Conservation (phyloP, 768 basidiomycete genomes). For the Lactarius pseudohatsudake region DNA sequence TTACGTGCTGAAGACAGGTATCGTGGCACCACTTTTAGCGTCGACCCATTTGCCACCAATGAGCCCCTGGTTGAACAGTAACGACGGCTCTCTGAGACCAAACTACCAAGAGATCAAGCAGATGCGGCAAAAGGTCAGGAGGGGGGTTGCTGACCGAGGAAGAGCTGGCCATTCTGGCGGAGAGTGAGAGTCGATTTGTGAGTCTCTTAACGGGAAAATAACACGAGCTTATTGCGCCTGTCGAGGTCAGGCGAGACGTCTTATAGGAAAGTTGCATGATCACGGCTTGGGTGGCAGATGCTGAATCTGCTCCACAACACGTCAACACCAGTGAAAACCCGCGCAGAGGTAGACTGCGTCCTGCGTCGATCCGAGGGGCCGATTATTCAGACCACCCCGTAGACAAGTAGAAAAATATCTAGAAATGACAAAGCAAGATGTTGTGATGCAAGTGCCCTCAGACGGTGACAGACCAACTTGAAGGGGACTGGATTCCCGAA, state of each 20-base stretch:
- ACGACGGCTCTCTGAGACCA: constrained; percentile 65
- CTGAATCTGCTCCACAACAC: background rate
- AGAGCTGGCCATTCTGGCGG: constrained; percentile 18
- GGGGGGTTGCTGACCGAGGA: constrained; percentile 9
- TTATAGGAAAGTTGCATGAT: constrained; percentile 17
- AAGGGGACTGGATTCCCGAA: no score
- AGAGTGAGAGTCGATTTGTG: background rate
- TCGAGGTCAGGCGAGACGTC: background rate
- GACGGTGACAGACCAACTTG: no score
- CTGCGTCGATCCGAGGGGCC: no score
- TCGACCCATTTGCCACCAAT: constrained; percentile 88
- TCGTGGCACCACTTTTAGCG: constrained; percentile 68
- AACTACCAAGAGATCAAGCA: constrained; percentile 16
- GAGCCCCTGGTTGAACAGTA: constrained; percentile 73
- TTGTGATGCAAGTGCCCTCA: no score
- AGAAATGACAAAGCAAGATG: no score
- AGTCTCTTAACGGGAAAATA: background rate
- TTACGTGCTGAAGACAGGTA: constrained; percentile 63
- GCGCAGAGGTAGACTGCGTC: no score
- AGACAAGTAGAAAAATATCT: no score
- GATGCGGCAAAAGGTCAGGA: background rate
- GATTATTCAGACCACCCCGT: no score
- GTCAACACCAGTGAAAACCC: background rate
- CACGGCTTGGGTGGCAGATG: background rate
- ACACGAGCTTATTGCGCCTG: constrained; percentile 2